phyloP scores from a whole-genome alignment of 2,329 filamentous ascomycete species.

The Calonectria leucothoes region DNA sequence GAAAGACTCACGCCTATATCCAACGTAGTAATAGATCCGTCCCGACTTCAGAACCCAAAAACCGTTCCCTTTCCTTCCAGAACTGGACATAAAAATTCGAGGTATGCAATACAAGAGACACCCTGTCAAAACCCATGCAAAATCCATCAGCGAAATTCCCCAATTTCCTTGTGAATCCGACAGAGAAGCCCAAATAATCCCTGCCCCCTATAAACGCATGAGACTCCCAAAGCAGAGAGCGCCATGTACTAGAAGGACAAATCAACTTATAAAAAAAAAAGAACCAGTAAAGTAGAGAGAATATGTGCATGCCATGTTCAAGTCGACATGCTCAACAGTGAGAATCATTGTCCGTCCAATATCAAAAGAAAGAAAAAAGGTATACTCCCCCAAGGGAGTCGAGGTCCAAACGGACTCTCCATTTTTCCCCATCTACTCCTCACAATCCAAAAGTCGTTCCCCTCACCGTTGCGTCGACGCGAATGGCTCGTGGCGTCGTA shows the following conservation, averaged over 20 bases:
- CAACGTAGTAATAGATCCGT: neutral
- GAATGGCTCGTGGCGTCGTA: slow-evolving; percentile 41
- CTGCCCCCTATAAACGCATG: slow-evolving; percentile 5
- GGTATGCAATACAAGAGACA: slow-evolving; percentile 17
- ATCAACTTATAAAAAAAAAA: neutral
- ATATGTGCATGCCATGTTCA: slow-evolving; percentile 8
- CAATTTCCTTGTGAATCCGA: slow-evolving; percentile 10
- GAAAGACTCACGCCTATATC: slow-evolving; percentile 3
- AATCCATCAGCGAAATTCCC: slow-evolving; percentile 5
- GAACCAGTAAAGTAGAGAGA: neutral
- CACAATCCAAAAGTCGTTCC: slow-evolving; percentile 7
- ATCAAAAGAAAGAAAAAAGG: slow-evolving; percentile 12
- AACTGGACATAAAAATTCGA: neutral
- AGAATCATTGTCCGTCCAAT: slow-evolving; percentile 17
- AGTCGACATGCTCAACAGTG: slow-evolving; percentile 8
- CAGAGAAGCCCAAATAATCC: slow-evolving; percentile 11
- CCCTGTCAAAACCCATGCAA: slow-evolving; percentile 1
- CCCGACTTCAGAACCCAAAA: neutral
- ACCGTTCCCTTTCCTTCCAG: neutral
- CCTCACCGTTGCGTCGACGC: slow-evolving; percentile 33
- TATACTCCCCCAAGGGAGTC: slow-evolving; percentile 6
- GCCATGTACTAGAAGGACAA: slow-evolving; percentile 7
- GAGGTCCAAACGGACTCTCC: slow-evolving; percentile 3
- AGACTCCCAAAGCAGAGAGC: neutral
- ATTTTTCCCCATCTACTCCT: slow-evolving; percentile 9